A percentile compares a stretch with the other conserved stretches of the same genome.
Conservation (phyloP, 805 yeast species). For the Debaryomyces hansenii region DNA sequence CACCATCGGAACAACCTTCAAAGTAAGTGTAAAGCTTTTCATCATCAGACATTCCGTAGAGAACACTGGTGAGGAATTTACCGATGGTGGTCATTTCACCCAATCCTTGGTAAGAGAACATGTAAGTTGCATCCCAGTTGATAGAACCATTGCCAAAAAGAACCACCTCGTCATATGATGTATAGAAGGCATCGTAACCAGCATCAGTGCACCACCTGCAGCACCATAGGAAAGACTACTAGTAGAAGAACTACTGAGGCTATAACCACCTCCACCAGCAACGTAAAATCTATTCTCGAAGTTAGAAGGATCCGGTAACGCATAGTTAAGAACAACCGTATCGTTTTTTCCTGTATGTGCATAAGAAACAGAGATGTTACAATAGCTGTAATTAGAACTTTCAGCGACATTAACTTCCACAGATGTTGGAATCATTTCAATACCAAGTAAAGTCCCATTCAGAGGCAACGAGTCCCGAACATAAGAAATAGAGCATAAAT, state of each 20-base stretch:
- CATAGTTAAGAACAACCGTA: conserved; percentile 1
- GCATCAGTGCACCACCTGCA: conserved; percentile 5
- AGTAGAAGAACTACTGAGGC: conserved; percentile 1
- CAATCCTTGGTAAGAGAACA: conserved; percentile 7
- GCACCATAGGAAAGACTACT: conserved; percentile 4
- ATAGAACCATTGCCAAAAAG: conserved; percentile 7
- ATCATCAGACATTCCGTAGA: conserved; percentile 1
- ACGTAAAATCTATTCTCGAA: conserved; percentile 6
- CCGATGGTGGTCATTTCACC: conserved; percentile 6
- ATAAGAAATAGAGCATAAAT: background rate
- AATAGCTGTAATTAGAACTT: conserved; percentile 1
- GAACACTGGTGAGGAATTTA: conserved; percentile 1
- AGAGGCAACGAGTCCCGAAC: conserved; percentile 2
- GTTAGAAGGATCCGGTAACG: conserved; percentile 3
- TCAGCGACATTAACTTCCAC: background rate
- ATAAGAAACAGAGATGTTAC: conserved; percentile 2
- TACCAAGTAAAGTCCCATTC: conserved; percentile 5
- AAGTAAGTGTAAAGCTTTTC: conserved; percentile 4
- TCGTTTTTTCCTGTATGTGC: conserved; percentile 4
- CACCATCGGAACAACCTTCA: conserved; percentile 7
- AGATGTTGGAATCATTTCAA: conserved; percentile 1
- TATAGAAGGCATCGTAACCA: conserved; percentile 5
- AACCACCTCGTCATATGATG: conserved; percentile 1
- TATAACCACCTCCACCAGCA: conserved; percentile 6
- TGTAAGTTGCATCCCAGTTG: conserved; percentile 7